Percentiles rank a stretch among this genome's conserved stretches.
Evolutionary conservation across 2,329 filamentous ascomycete species (phyloP).

Genomic region (Cercospora berteroae): DNA sequence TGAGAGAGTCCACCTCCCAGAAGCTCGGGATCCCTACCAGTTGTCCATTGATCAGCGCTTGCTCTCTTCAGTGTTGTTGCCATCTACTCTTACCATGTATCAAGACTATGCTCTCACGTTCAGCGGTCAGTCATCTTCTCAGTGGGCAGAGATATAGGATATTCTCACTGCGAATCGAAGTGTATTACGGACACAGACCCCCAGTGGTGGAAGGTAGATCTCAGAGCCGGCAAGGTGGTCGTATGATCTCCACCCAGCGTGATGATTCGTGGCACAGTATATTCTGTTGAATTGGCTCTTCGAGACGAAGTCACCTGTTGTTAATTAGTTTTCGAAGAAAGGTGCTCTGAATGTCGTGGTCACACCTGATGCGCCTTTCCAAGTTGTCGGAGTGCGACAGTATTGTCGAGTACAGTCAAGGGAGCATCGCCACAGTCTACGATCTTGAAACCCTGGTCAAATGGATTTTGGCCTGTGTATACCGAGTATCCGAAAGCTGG

Average conservation of each 20-base stretch:
- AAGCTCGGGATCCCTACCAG: constrained; percentile 50
- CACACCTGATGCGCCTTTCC: constrained; percentile 51
- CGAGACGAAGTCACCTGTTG: constrained; percentile 28
- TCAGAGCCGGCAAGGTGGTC: constrained; percentile 53
- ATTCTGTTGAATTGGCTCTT: constrained; percentile 43
- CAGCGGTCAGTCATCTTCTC: not conserved
- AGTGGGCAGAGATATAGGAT: not conserved
- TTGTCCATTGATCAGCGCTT: not conserved
- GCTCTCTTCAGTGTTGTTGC: not conserved
- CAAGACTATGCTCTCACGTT: not conserved
- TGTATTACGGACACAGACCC: constrained; percentile 58
- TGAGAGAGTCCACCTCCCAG: constrained; percentile 59
- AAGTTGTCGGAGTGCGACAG: constrained; percentile 54
- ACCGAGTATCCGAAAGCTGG: constrained; percentile 46
- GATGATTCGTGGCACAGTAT: constrained; percentile 51
- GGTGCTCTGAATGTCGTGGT: not conserved
- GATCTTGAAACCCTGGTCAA: constrained; percentile 50
- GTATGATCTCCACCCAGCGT: constrained; percentile 58
- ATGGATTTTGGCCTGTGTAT: constrained; percentile 47
- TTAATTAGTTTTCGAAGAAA: not conserved
- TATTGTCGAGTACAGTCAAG: constrained; percentile 51
- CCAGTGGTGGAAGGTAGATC: constrained; percentile 52
- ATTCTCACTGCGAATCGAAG: constrained; percentile 54
- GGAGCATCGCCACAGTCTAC: constrained; percentile 58
- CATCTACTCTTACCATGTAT: not conserved